Evolutionary conservation across 345 rosid genomes (phyloP), one percentile per base, ranked within the genome.

Genomic region (Cardamine resedifolia): DNA sequence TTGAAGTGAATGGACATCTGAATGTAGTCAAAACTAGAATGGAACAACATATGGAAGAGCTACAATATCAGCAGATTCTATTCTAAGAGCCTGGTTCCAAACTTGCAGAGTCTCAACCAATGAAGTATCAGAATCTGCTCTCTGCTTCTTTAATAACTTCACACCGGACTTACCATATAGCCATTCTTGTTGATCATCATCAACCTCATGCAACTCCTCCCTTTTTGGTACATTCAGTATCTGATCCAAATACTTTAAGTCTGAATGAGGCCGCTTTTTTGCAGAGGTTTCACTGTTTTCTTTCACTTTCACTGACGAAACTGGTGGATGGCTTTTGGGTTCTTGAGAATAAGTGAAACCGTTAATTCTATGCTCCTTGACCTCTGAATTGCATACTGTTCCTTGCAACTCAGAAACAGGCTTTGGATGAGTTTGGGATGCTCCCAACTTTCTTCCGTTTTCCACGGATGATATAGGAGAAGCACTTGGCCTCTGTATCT

Each of bases 1-100:
- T 44, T 64, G 41, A 63, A 47, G 61, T 63, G 39, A 56, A 62
- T 15, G 19, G 30, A 47, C 30, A 36, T 38, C 30, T 31, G 34
- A 38, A 56, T 55, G 39, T 24, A 33, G 21, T 64, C 68, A 30
- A 49, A 73, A 82, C 87, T 86, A 91, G 74, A 83, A 87, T 19
- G 91, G 96, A 78, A 89, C 80, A 41, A 91, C 93, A 31, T 87
- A 91, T 5, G 96, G 97, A 61, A 89, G 84, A 58, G 96, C 96
- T 44, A 70, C 64, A 30, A 82, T 26, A 66, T 91, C 91, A 49
- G 86, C 90, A 30, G 84, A 82, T 71, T 83, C 91, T 75, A 91
- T 73, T 75, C 56, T 82, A 66, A 81, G 53, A 73, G 87, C 83
- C 56, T 85, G 81, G 65, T 89, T 83, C 97, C 97, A 91, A 5